phyloP scores from a whole-genome alignment of 148 eudicot genomes.

The Selenicereus undatus region DNA sequence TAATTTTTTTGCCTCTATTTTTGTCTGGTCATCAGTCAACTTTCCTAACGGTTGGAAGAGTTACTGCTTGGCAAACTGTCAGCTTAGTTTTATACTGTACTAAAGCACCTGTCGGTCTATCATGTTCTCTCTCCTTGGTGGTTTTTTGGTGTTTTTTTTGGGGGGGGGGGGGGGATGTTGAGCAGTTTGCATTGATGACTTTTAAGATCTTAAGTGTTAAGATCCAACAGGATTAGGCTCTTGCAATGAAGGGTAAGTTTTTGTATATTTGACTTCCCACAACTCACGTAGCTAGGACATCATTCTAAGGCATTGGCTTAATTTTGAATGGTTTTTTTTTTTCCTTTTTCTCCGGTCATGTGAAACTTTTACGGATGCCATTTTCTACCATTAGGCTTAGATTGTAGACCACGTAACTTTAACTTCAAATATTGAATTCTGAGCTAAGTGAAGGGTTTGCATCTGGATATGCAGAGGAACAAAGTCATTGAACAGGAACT shows the following conservation, averaged over 20 bases:
- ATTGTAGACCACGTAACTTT: neutral
- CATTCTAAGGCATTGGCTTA: neutral
- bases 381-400: neutral
- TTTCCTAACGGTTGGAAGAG: no score
- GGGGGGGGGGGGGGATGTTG: no score
- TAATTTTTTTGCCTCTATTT: neutral
- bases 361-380: no score
- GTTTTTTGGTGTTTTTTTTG: no score
- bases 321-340: no score
- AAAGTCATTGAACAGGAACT: conserved; percentile 69
- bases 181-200: no score
- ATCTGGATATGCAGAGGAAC: conserved; percentile 47
- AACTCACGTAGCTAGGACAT: neutral
- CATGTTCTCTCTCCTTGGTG: neutral
- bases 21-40: neutral
- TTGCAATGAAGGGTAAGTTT: no score
- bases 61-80: neutral
- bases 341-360: no score
- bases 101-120: neutral
- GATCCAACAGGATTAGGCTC: no score
- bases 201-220: no score
- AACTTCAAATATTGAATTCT: conserved; percentile 3
- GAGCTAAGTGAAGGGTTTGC: conserved; percentile 1
- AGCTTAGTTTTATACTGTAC: no score
- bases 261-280: neutral